phyloP scores from a whole-genome alignment of 805 yeast species.

The Scheffersomyces ergatensis region DNA sequence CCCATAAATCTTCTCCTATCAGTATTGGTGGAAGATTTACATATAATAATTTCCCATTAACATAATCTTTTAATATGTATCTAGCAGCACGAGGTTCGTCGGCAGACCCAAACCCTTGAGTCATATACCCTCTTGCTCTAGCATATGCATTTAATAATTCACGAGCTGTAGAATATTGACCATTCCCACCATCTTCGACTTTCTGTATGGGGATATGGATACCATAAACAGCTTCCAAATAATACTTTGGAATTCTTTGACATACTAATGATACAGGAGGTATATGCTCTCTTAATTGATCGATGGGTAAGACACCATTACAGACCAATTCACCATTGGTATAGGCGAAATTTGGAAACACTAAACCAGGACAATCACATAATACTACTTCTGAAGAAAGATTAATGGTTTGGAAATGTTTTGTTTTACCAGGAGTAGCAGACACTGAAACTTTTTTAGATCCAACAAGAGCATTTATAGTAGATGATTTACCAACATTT shows the following conservation, averaged over 20 bases:
- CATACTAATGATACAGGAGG: slow-evolving; percentile 87
- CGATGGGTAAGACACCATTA: slow-evolving; percentile 98
- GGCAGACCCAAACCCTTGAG: slow-evolving; percentile 95
- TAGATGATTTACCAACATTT: slow-evolving; percentile 92
- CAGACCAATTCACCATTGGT: slow-evolving; percentile 96
- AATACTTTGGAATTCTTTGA: slow-evolving; percentile 84
- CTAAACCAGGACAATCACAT: slow-evolving; percentile 99
- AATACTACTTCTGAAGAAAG: slow-evolving; percentile 78
- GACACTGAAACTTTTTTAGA: slow-evolving; percentile 98
- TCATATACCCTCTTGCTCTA: slow-evolving; percentile 94
- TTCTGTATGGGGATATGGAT: slow-evolving; percentile 78
- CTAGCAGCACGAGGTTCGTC: slow-evolving; percentile 95
- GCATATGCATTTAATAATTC: slow-evolving; percentile 91
- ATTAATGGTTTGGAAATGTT: slow-evolving; percentile 95
- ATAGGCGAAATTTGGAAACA: slow-evolving; percentile 95
- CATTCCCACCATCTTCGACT: slow-evolving; percentile 83
- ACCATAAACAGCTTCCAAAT: slow-evolving; percentile 89
- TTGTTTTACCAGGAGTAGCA: slow-evolving; percentile 97
- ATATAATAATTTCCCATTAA: slow-evolving; percentile 82
- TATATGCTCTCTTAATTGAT: slow-evolving; percentile 88
- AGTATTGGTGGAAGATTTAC: slow-evolving; percentile 83
- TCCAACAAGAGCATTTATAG: slow-evolving; percentile 94
- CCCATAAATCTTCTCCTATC: slow-evolving; percentile 57
- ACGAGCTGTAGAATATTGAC: slow-evolving; percentile 76
- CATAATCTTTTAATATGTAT: slow-evolving; percentile 89